Evolutionary conservation across 2,329 filamentous ascomycete species (phyloP), one percentile per base, ranked within the genome.

Genomic region (Xylaria sp.): DNA sequence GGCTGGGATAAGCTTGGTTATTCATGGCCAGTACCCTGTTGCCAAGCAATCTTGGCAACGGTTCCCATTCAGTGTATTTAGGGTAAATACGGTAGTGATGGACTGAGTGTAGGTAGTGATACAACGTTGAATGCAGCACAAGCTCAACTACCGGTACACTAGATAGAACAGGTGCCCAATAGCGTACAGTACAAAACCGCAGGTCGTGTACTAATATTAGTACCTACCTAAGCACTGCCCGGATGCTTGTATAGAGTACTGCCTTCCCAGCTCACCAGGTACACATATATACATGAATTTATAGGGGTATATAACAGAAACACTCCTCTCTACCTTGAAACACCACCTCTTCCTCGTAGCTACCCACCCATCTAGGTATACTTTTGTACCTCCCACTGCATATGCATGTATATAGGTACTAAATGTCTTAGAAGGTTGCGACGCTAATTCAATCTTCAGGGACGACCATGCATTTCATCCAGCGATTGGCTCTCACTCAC

Each of bases 381-480:
- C 31, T n/a, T 11, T 11, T 1, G 27, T 33, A 31, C 27, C 3
- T 7, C 38, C 17, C 17, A n/a, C 5, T 3, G 38, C n/a, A 42
- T n/a, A n/a, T 1, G n/a, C n/a, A 17, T 13, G 13, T 39, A 39
- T 17, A 10, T 17, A 39, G 38, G 29, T 31, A 31, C 29, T 22
- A 13, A 5, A 20, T 25, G 20, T 20, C 42, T 22, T 22, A 5
- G 9, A 25, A 45, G 42, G 42, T 25, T 45, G 42, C 42, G 20
- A 22, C 42, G 42, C 42, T 55, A 29, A 36, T 38, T n/a, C 25
- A 29, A 29, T 55, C 36, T 29, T 44, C 53, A 51, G 36, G 54
- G 44, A 63, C 60, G 22, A 15, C 44, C 55, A 51, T 49, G 44
- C 53, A 53, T 38, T 54, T 42, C 39, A 44, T 65, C 53, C 61